Evolutionary conservation across 176 grass and related monocot genomes (phyloP).

Genomic region (Paspalum vaginatum): DNA sequence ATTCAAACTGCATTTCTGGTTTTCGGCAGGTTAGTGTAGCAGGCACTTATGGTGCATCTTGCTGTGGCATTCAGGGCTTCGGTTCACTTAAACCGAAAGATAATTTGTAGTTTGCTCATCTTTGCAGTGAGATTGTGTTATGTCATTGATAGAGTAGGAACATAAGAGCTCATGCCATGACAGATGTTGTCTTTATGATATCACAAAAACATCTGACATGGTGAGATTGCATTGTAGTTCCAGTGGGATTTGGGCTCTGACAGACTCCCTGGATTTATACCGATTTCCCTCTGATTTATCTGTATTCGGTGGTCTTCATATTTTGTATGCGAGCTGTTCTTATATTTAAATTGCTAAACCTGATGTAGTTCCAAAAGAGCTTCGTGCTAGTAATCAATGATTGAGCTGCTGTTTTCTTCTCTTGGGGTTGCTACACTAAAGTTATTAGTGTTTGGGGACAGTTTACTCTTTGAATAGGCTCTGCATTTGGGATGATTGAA

Average conservation of each 20-base stretch:
- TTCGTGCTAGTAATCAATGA: not conserved
- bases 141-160: not conserved
- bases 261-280: not conserved
- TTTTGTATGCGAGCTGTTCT: not conserved
- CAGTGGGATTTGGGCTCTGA: not conserved
- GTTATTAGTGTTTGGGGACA: not conserved
- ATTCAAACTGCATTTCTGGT: not conserved
- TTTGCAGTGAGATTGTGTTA: not conserved
- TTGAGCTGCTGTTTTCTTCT: not conserved
- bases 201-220: not conserved
- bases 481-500: not conserved
- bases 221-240: not conserved
- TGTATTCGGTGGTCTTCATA: not conserved
- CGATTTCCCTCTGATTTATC: not conserved
- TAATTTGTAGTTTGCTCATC: not conserved
- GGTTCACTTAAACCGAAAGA: not conserved
- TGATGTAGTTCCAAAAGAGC: not conserved
- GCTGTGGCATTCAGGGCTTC: not conserved
- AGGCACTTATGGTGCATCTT: not conserved
- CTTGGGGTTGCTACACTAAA: not conserved
- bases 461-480: not conserved
- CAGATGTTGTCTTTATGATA: not conserved
- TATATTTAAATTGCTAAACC: not conserved
- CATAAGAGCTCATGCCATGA: not conserved
- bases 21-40: not conserved